Evolutionary conservation across 2,329 filamentous ascomycete species (phyloP), one percentile per base, ranked within the genome.

Genomic region (Phaeosphaeria sp.): DNA sequence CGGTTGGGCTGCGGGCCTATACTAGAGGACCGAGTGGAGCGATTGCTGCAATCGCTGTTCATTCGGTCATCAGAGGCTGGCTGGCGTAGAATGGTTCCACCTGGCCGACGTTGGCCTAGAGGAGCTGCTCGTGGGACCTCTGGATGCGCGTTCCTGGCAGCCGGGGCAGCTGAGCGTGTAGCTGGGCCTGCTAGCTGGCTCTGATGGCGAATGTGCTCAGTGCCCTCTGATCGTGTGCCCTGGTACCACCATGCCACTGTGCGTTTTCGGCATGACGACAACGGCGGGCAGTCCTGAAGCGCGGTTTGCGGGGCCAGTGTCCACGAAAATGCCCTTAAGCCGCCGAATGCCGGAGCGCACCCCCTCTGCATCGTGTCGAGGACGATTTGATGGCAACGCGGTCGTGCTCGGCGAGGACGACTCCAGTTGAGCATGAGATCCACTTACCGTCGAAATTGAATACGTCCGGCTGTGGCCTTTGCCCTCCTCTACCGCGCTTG

Each of bases 381-480:
- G 54, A 41, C 43, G 30, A 46, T 36, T 44, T 43, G 51, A 41
- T 20, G 52, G 44, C 56, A 54, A 55, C 49, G 56, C 61, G 57
- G 60, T 62, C 51, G 60, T 51, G 60, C 55, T 64, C 60, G 64
- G 60, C 64, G 53, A 65, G 53, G 51, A 62, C 41, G 23, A 15
- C 23, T 44, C 49, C 46, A 65, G 44, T 20, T 33, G 41, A 44
- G 49, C 47, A 65, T 53, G 58, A 50, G 44, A 51, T 51, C 50
- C 55, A 72, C 74, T 73, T 65, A 77, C 74, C 56, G 69, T 73
- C 6, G 71, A 74, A 22, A 77, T 76, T 17, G 72, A 75, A 57
- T 77, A 77, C 55, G 72, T 77, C 54, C 73, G 67, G 51, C 70
- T 62, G 43, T 69, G 69, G 50, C 69, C 59, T 69, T 73, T 74